Evolutionary conservation across 768 basidiomycete genomes (phyloP).

Genomic region (Brasilioporus rufonigricans): DNA sequence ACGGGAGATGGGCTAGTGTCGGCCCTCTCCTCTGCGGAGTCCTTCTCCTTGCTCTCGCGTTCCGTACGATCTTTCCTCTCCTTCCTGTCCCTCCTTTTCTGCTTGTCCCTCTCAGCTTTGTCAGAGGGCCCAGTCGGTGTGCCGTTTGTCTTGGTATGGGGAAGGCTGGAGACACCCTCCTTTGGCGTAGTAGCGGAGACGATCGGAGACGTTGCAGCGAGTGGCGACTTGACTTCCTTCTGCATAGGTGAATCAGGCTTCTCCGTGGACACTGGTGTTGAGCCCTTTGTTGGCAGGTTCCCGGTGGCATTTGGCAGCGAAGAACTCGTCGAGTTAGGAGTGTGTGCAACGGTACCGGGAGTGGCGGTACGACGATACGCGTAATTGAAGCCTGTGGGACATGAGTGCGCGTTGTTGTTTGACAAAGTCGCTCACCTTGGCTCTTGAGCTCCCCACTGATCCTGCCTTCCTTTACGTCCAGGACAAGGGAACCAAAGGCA

Average conservation of each 20-base stretch:
- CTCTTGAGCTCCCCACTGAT: conserved; percentile 91
- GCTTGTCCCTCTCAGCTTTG: conserved; percentile 54
- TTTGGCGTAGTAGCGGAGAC: conserved; percentile 29
- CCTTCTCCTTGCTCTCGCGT: conserved; percentile 39
- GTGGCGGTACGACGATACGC: conserved; percentile 80
- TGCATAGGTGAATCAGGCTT: conserved; percentile 34
- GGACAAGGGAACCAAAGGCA: conserved; percentile 81
- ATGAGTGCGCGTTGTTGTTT: conserved; percentile 5
- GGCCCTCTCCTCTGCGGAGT: conserved; percentile 34
- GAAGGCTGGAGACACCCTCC: conserved; percentile 35
- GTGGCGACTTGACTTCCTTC: conserved; percentile 35
- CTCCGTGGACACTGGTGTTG: conserved; percentile 35
- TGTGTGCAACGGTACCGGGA: conserved; percentile 49
- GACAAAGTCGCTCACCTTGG: conserved; percentile 59
- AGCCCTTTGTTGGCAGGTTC: conserved; percentile 33
- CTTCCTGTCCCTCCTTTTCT: conserved; percentile 61
- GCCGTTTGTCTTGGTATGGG: conserved; percentile 33
- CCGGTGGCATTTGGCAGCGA: conserved; percentile 43
- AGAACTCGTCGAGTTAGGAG: conserved; percentile 56
- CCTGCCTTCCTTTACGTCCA: conserved; percentile 90
- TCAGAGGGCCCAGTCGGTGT: conserved; percentile 38
- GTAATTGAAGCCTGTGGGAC: conserved; percentile 82
- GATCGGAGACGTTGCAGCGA: conserved; percentile 35
- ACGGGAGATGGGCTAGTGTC: conserved; percentile 28
- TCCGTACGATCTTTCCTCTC: conserved; percentile 55